phyloP scores from a whole-genome alignment of 306 rosid genomes.

The Quillaja saponaria region DNA sequence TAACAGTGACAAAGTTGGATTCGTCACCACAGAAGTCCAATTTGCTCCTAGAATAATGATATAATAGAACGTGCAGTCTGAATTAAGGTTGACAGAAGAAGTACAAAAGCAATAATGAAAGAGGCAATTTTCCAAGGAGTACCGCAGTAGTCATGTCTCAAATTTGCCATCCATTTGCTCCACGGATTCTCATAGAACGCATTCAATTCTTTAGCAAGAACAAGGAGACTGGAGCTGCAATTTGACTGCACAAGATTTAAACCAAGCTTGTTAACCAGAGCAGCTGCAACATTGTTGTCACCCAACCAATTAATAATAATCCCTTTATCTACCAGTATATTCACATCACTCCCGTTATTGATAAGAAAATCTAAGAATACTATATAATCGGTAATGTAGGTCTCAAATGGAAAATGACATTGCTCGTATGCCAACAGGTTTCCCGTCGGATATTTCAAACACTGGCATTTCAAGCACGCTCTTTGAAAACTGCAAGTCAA shows the following conservation, averaged over 20 bases:
- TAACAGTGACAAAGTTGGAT: too few relatives aligned
- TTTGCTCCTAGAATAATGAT: background rate
- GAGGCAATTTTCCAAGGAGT: conserved; percentile 36
- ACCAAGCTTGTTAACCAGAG: conserved; percentile 18
- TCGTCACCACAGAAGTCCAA: too few relatives aligned
- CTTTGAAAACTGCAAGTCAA: conserved; percentile 27
- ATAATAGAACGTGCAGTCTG: background rate
- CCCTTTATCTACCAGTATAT: conserved; percentile 24
- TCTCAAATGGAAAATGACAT: background rate
- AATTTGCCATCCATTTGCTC: conserved; percentile 28
- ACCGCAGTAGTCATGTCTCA: conserved; percentile 30
- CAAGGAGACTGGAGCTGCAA: background rate
- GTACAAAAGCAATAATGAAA: conserved; percentile 13
- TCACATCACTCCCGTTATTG: conserved; percentile 18
- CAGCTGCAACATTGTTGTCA: conserved; percentile 20
- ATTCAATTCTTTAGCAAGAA: background rate
- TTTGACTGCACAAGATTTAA: background rate
- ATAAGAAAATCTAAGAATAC: conserved; percentile 30
- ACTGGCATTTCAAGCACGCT: conserved; percentile 38
- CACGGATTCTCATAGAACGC: background rate
- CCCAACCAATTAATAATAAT: conserved; percentile 16
- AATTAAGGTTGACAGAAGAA: conserved; percentile 28
- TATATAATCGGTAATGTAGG: conserved; percentile 22
- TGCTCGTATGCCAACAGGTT: conserved; percentile 44
- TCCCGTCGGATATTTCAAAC: conserved; percentile 4